Conservation (phyloP, 306 rosid species). For the Sicyos edulis region DNA sequence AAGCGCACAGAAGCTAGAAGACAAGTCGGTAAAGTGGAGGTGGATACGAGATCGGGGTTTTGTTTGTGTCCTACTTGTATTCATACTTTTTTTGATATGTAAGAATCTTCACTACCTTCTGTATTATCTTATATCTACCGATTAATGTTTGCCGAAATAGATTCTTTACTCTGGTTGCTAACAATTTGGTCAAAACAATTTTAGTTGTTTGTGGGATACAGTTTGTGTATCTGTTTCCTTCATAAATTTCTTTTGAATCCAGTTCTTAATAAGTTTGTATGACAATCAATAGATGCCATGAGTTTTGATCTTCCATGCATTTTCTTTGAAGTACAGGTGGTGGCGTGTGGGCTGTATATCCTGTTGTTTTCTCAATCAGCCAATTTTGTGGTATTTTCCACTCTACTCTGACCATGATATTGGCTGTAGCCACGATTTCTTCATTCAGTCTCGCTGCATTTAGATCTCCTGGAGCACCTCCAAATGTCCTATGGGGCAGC, state of each 20-base stretch:
- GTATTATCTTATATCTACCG: neutral
- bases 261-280: conserved; percentile 9
- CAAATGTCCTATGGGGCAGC: conserved; percentile 71
- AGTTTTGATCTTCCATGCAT: conserved; percentile 8
- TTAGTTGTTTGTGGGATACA: neutral
- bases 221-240: neutral
- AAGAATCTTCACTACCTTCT: conserved; percentile 26
- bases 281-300: neutral
- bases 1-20: conserved; percentile 40
- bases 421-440: conserved; percentile 61
- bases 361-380: conserved; percentile 58
- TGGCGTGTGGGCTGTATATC: conserved; percentile 79
- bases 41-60: conserved; percentile 65
- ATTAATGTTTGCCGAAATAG: neutral
- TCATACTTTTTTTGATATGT: conserved; percentile 79
- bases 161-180: neutral
- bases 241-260: neutral
- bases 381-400: conserved; percentile 58
- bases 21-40: conserved; percentile 55
- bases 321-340: conserved; percentile 62
- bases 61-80: conserved; percentile 48
- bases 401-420: conserved; percentile 39
- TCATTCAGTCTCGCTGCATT: conserved; percentile 70
- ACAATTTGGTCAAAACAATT: neutral
- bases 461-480: conserved; percentile 69